phyloP scores from a whole-genome alignment of 768 basidiomycete species.

The Naganishia vaughanmartiniae region DNA sequence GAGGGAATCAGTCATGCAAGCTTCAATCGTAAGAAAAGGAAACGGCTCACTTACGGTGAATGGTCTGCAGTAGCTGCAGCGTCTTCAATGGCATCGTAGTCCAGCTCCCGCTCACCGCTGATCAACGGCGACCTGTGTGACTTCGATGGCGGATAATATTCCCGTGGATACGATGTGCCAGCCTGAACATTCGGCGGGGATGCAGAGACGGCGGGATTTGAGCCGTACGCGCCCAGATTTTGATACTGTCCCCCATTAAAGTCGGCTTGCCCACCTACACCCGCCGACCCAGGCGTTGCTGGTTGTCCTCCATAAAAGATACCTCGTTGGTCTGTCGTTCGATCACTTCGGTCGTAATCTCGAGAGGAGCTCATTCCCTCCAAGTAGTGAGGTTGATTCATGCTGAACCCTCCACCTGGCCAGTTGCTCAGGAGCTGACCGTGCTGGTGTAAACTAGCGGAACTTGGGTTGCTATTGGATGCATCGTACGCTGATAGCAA shows the following conservation, averaged over 20 bases:
- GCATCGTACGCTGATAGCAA: constrained; percentile 19
- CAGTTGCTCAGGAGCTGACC: constrained; percentile 22
- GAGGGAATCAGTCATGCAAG: too few relatives aligned
- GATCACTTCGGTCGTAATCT: constrained; percentile 22
- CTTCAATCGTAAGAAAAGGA: not conserved
- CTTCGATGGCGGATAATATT: constrained; percentile 14
- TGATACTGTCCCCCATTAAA: constrained; percentile 4
- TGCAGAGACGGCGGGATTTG: not conserved
- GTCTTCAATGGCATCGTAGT: constrained; percentile 11
- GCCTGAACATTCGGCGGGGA: constrained; percentile 1
- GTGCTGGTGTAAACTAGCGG: constrained; percentile 10
- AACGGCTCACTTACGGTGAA: not conserved
- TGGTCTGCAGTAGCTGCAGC: not conserved
- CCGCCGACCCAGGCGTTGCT: constrained; percentile 9
- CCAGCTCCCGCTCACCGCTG: constrained; percentile 20
- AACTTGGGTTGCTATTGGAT: constrained; percentile 12
- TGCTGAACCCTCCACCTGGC: constrained; percentile 12
- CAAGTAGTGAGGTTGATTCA: constrained; percentile 9
- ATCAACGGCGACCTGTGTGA: constrained; percentile 10
- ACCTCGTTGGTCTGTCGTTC: constrained; percentile 22
- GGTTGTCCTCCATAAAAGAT: constrained; percentile 15
- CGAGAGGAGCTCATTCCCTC: constrained; percentile 21
- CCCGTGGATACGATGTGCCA: constrained; percentile 1
- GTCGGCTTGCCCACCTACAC: constrained; percentile 12
- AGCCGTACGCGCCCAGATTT: not conserved